Percentiles rank a stretch among this genome's conserved stretches.
These are phyloP conservation scores for Shiraia bambusicola DNA, from an alignment of 2,329 filamentous ascomycete species.

Conservation along the genomic window DNA sequence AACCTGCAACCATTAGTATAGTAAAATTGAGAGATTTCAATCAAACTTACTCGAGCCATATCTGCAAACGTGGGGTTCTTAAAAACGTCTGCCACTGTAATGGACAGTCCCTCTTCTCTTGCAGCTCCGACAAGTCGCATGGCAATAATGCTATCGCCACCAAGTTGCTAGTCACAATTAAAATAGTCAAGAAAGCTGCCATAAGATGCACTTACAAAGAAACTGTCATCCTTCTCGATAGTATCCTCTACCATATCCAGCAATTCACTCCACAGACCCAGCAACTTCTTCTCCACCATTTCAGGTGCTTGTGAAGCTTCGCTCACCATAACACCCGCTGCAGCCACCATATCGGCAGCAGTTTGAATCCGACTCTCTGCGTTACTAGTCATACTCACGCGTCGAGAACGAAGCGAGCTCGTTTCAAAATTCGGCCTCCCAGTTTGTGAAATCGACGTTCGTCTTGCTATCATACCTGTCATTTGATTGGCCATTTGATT, in stretches of 20 bases:
- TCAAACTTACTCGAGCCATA: constrained; percentile 30
- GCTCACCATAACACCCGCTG: constrained; percentile 33
- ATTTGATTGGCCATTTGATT: constrained; percentile 35
- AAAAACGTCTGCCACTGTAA: constrained; percentile 41
- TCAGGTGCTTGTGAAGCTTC: constrained; percentile 33
- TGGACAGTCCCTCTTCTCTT: constrained; percentile 35
- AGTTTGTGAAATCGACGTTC: constrained; percentile 28
- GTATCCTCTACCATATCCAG: constrained; percentile 38
- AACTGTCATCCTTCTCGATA: constrained; percentile 37
- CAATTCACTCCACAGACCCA: constrained; percentile 34
- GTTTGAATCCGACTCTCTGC: constrained; percentile 33
- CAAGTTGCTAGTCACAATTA: constrained; percentile 24
- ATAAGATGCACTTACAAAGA: constrained; percentile 25
- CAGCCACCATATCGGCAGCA: constrained; percentile 38
- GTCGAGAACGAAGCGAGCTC: constrained; percentile 23
- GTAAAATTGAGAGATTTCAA: background rate
- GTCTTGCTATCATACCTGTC: constrained; percentile 29
- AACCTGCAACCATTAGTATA: constrained; percentile 16
- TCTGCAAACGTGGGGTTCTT: constrained; percentile 38
- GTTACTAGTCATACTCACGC: constrained; percentile 33
- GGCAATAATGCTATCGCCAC: constrained; percentile 38
- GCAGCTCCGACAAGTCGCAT: constrained; percentile 39
- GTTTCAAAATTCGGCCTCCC: constrained; percentile 28
- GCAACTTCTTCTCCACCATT: constrained; percentile 38
- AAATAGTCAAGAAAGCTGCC: background rate